Conservation (phyloP, 495 filamentous ascomycete genomes). For the Lasiosphaeria ovina region DNA sequence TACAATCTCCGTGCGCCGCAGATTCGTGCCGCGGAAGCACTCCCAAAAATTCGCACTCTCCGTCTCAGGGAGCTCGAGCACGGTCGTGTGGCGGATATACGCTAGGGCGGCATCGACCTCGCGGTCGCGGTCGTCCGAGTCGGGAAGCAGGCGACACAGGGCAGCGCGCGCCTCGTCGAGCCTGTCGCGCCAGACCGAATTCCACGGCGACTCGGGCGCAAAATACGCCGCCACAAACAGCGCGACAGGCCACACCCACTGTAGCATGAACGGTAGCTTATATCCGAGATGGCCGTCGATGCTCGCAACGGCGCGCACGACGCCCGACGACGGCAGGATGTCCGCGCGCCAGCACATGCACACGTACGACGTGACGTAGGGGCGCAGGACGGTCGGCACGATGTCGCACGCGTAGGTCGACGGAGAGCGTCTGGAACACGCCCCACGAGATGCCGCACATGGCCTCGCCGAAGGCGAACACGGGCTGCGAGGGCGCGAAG, state of each 20-base stretch:
- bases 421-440: neutral
- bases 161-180: neutral
- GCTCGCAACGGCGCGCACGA: neutral
- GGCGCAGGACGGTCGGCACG: neutral
- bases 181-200: too few relatives aligned
- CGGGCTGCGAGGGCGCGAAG: too few relatives aligned
- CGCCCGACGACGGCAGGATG: neutral
- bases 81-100: conserved; percentile 65
- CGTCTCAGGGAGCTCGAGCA: conserved; percentile 55
- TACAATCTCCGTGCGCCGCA: conserved; percentile 62
- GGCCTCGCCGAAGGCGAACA: too few relatives aligned
- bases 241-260: neutral
- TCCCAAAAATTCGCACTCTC: conserved; percentile 57
- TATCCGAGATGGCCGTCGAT: neutral
- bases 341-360: neutral
- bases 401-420: neutral
- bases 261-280: neutral
- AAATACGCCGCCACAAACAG: neutral
- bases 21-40: conserved; percentile 60
- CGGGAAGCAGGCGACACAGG: neutral
- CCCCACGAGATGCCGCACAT: neutral
- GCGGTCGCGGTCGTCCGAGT: neutral
- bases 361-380: neutral
- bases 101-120: conserved; percentile 43
- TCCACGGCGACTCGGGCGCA: neutral